phyloP scores from a whole-genome alignment of 495 filamentous ascomycete genomes.

The Bryoglossum gracile region DNA sequence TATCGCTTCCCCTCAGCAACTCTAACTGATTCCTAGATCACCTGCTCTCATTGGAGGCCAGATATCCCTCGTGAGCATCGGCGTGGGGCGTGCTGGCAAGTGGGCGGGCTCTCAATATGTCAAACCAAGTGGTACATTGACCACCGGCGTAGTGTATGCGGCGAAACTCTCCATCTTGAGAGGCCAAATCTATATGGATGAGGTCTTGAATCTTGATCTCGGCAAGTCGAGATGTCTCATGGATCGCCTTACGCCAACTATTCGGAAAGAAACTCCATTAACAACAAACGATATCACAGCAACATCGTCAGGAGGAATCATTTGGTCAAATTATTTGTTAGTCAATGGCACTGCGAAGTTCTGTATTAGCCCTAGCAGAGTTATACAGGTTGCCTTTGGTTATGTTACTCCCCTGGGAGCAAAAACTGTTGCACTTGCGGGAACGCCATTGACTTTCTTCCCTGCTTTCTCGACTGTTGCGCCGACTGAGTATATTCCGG shows the following conservation, averaged over 20 bases:
- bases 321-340: not conserved
- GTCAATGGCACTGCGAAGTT: not conserved
- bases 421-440: not conserved
- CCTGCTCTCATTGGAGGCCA: too few relatives aligned
- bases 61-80: too few relatives aligned
- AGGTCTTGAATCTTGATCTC: not conserved
- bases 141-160: not conserved
- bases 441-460: not conserved
- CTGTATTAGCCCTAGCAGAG: not conserved
- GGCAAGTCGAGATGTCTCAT: not conserved
- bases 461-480: not conserved
- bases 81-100: too few relatives aligned
- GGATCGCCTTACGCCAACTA: not conserved
- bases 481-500: not conserved
- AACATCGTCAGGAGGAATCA: not conserved
- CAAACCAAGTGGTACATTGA: not conserved
- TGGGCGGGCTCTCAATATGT: too few relatives aligned
- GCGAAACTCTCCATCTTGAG: not conserved
- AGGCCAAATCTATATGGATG: not conserved
- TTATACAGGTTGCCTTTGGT: not conserved
- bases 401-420: not conserved
- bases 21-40: too few relatives aligned
- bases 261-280: too few relatives aligned
- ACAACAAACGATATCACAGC: not conserved
- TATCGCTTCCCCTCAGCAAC: too few relatives aligned